phyloP scores from a whole-genome alignment of 177 flowering plant genomes.

The Vitis hybrid region DNA sequence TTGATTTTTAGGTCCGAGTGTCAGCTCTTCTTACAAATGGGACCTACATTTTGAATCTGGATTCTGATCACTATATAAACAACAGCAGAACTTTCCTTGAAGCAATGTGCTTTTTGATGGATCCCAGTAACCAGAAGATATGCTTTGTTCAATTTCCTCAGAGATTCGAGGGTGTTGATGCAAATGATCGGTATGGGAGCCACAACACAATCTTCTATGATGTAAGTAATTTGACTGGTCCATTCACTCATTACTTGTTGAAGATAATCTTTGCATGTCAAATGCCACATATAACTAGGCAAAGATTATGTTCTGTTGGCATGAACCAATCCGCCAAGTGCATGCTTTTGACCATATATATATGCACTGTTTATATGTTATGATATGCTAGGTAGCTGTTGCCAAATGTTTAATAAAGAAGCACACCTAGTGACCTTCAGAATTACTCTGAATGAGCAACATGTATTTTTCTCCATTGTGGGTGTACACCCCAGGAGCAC shows the following conservation, averaged over 20 bases:
- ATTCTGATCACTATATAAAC: conserved; percentile 31
- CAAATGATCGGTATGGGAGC: conserved; percentile 32
- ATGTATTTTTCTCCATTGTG: too few species aligned
- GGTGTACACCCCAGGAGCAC: too few species aligned
- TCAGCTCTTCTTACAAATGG: conserved; percentile 33
- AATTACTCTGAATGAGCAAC: too few species aligned
- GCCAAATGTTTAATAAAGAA: too few species aligned
- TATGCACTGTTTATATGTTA: too few species aligned
- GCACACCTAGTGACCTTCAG: too few species aligned
- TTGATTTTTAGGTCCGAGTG: conserved; percentile 23
- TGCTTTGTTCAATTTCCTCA: conserved; percentile 32
- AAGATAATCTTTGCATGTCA: neutral
- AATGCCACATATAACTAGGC: too few species aligned
- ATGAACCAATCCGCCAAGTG: too few species aligned
- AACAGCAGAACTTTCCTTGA: conserved; percentile 30
- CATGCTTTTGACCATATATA: too few species aligned
- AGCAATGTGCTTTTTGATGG: conserved; percentile 37
- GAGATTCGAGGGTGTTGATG: conserved; percentile 30
- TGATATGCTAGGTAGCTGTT: too few species aligned
- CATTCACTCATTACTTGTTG: too few species aligned
- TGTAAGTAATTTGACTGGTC: conserved; percentile 1
- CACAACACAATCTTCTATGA: conserved; percentile 35
- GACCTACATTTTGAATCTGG: conserved; percentile 31
- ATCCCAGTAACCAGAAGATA: conserved; percentile 22
- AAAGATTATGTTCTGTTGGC: too few species aligned